phyloP scores from a whole-genome alignment of 805 yeast species.

The Torulaspora quercuum region DNA sequence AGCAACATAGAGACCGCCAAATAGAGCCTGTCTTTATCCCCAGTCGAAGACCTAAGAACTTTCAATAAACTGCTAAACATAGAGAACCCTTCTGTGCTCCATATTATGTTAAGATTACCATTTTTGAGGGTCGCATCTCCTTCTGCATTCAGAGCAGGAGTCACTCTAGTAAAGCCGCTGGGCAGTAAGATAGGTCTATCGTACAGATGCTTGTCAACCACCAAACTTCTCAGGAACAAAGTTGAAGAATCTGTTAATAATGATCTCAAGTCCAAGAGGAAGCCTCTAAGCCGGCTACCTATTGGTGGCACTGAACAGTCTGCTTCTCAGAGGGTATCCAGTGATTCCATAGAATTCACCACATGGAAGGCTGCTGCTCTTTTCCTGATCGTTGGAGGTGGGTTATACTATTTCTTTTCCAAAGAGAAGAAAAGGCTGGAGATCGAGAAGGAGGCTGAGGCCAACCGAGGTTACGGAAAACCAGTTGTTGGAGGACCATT shows the following conservation, averaged over 20 bases:
- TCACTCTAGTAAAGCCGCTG: constrained; percentile 1
- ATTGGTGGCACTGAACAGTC: constrained; percentile 54
- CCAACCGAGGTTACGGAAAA: constrained; percentile 83
- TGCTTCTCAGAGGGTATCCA: constrained; percentile 10
- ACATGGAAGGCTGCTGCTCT: constrained; percentile 80
- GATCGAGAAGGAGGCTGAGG: constrained; percentile 74
- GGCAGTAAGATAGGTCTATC: constrained; percentile 1
- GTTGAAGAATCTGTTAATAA: not conserved
- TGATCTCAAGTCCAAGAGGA: constrained; percentile 29
- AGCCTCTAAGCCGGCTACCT: constrained; percentile 76
- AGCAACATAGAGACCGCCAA: no score
- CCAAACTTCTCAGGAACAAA: constrained; percentile 1
- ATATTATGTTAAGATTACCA: constrained; percentile 5
- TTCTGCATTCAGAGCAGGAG: constrained; percentile 1
- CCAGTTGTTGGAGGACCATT: constrained; percentile 94
- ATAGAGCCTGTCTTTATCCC: no score
- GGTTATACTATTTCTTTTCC: constrained; percentile 64
- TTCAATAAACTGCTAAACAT: no score
- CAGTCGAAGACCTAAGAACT: no score
- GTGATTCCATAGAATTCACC: constrained; percentile 57
- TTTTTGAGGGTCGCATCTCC: constrained; percentile 1
- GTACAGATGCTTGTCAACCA: constrained; percentile 4
- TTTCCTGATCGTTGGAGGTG: constrained; percentile 67
- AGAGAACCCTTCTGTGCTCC: not conserved
- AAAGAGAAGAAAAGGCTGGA: constrained; percentile 73